Evolutionary conservation across 345 rosid species (phyloP), one percentile per base, ranked within the genome.

Genomic region (Draba incana): DNA sequence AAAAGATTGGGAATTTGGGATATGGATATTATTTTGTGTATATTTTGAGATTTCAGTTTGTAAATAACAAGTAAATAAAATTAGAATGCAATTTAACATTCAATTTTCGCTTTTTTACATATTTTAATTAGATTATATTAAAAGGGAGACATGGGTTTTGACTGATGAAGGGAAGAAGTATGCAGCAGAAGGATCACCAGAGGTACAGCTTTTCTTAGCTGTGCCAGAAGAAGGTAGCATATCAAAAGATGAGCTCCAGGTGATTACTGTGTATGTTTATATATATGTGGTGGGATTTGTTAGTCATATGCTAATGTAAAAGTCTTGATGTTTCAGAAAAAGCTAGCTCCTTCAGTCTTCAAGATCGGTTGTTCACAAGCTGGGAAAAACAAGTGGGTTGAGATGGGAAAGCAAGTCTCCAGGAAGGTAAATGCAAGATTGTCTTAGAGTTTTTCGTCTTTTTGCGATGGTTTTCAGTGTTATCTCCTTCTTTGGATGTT

Each of bases 131-230:
- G 20, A 20, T n/a, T n/a, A 90, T 55, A 80, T 86, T 8, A 94
- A 85, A 82, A 80, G 77, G 58, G 52, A 50, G 9, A n/a, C 52
- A 57, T 48, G 57, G 38, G 52, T 72, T 48, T 39, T 93, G 56
- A 90, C 99, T 0, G 91, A 81, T 24, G 98, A 93, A 69, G 98
- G 97, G 4, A 79, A 80, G 46, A 84, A 71, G 33, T 93, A 93
- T 72, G 87, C 90, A 3, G 84, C 70, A 0, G 81, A 79, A 62
- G 97, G 97, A 20, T 86, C 99, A 0, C 97, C 99, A 2, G 99
- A 93, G 69, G 81, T 84, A 13, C 96, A 86, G 31, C 80, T 94
- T 38, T 91, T 94, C 75, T 75, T 80, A 80, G 96, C 96, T 16
- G 69, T 69, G n/a, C 72, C 98, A 2, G 61, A 65, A 0, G 84